Evolutionary conservation across 805 yeast genomes (phyloP).

Genomic region (Kluyveromyces dobzhanskii): DNA sequence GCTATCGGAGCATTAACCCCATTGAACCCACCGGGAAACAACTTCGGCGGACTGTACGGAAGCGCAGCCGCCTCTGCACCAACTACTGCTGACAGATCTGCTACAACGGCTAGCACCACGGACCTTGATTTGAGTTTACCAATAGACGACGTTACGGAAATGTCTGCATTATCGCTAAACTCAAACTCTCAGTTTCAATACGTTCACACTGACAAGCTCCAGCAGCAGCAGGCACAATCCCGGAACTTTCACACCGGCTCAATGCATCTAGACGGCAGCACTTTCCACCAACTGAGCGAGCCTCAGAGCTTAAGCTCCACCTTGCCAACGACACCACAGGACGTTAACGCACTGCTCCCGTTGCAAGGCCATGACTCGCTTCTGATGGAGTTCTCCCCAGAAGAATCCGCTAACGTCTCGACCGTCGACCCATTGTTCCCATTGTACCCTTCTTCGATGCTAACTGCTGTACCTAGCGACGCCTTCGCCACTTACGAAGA

Average conservation of each 20-base stretch:
- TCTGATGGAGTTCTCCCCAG: slow-evolving; percentile 1
- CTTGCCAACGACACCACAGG: neutral
- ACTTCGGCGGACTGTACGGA: neutral
- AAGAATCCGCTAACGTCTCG: neutral
- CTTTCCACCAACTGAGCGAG: neutral
- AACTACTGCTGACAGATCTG: neutral
- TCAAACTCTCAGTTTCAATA: neutral
- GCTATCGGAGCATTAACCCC: neutral
- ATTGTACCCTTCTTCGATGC: slow-evolving; percentile 1
- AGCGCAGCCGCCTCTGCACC: neutral
- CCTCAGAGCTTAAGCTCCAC: neutral
- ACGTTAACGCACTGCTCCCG: neutral
- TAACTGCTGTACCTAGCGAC: slow-evolving; percentile 1
- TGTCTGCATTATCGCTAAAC: slow-evolving; percentile 1
- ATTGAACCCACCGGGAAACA: neutral
- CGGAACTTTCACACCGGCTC: neutral
- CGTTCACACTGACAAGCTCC: neutral
- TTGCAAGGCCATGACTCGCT: neutral
- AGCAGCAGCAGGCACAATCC: neutral
- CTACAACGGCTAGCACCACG: neutral
- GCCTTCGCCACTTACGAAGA: slow-evolving; percentile 2
- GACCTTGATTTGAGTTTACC: neutral
- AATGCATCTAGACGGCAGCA: neutral
- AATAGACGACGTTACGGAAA: slow-evolving; percentile 4
- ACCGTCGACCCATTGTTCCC: slow-evolving; percentile 1